Conservation (phyloP, 208 protist genomes). For the Trypanosoma rangeli region DNA sequence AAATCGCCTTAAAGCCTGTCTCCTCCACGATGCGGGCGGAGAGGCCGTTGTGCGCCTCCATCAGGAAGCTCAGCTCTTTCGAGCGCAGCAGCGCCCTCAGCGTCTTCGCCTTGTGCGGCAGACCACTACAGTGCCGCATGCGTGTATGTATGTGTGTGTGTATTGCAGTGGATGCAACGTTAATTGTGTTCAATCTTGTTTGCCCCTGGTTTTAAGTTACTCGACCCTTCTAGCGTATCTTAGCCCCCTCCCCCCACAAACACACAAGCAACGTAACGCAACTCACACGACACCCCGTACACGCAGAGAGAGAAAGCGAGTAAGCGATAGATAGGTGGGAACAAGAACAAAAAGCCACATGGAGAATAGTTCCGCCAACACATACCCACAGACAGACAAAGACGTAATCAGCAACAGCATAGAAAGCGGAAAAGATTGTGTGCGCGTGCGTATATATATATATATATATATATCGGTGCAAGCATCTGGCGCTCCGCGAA, state of each 20-base stretch:
- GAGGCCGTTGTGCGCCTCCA: slow-evolving; percentile 87
- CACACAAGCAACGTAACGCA: neutral
- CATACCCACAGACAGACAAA: neutral
- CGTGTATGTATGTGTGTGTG: neutral
- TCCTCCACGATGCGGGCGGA: slow-evolving; percentile 71
- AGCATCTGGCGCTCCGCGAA: neutral
- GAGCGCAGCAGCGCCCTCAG: slow-evolving; percentile 26
- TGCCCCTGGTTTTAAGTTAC: too few relatives aligned
- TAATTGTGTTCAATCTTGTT: too few relatives aligned
- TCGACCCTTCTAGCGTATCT: neutral
- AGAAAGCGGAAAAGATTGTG: too few relatives aligned
- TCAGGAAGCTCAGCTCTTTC: slow-evolving; percentile 34
- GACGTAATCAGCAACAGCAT: too few relatives aligned
- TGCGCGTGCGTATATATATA: neutral
- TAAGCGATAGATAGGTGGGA: too few relatives aligned
- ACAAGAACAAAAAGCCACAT: neutral
- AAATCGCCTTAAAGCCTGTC: slow-evolving; percentile 70
- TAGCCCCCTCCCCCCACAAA: neutral
- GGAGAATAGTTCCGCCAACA: neutral
- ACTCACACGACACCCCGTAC: too few relatives aligned
- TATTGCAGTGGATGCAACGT: too few relatives aligned
- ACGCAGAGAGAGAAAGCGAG: too few relatives aligned
- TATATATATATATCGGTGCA: neutral
- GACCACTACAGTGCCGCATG: slow-evolving; percentile 37
- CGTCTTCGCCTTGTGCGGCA: slow-evolving; percentile 28